phyloP scores from a whole-genome alignment of 345 rosid species.

The Angophora floribunda region DNA sequence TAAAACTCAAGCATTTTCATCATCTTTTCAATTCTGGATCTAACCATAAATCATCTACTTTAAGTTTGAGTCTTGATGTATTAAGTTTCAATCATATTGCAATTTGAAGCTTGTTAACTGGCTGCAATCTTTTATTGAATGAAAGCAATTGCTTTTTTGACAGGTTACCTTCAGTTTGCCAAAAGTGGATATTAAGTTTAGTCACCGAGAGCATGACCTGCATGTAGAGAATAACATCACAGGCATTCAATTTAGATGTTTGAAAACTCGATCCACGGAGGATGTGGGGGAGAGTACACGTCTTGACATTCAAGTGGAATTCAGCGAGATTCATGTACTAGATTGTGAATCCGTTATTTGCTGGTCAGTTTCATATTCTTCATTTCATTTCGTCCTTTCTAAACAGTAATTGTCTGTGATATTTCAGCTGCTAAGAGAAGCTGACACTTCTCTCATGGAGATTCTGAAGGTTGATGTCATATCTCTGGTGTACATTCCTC shows the following conservation, averaged over 20 bases:
- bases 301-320: conserved; percentile 82
- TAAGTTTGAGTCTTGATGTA: neutral
- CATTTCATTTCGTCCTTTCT: neutral
- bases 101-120: neutral
- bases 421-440: conserved; percentile 81
- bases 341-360: neutral
- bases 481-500: conserved; percentile 73
- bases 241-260: conserved; percentile 68
- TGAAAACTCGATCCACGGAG: conserved; percentile 63
- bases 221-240: conserved; percentile 66
- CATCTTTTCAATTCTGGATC: neutral
- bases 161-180: conserved; percentile 77
- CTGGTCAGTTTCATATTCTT: conserved; percentile 13
- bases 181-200: conserved; percentile 72
- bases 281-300: conserved; percentile 92
- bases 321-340: conserved; percentile 92
- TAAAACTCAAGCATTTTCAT: neutral
- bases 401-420: conserved; percentile 9
- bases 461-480: conserved; percentile 78
- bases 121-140: neutral
- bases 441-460: conserved; percentile 68
- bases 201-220: conserved; percentile 58
- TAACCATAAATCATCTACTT: neutral
- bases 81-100: neutral
- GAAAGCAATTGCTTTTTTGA: conserved; percentile 4